Evolutionary conservation across 106 monocot species (phyloP).

Genomic region (Chionographis japonica): DNA sequence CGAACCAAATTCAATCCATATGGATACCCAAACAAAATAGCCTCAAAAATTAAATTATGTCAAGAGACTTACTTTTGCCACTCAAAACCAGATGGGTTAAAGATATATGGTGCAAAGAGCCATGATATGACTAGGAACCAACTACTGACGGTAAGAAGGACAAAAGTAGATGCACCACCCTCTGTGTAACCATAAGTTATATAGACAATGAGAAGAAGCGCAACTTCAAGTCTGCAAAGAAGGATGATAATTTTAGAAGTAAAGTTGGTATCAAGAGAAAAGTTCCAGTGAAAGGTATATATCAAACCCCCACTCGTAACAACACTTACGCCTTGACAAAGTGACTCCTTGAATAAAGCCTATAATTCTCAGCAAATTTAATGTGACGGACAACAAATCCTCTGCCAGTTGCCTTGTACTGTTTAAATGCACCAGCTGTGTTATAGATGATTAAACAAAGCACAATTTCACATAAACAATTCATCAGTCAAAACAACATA

Average conservation of each 20-base stretch:
- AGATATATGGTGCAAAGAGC: constrained; percentile 97
- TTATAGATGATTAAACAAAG: not conserved
- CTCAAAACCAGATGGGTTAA: constrained; percentile 97
- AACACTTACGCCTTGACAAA: constrained; percentile 93
- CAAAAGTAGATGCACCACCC: constrained; percentile 67
- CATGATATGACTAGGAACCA: constrained; percentile 94
- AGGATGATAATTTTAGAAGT: not conserved
- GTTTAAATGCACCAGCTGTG: constrained; percentile 18
- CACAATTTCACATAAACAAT: not conserved
- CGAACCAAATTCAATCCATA: not conserved
- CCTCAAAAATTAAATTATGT: not conserved
- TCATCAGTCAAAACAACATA: constrained; percentile 18
- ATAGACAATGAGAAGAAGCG: constrained; percentile 84
- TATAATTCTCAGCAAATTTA: constrained; percentile 92
- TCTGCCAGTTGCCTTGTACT: constrained; percentile 97
- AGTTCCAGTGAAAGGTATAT: not conserved
- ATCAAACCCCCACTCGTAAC: not conserved
- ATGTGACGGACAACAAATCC: constrained; percentile 95
- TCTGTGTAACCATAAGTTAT: constrained; percentile 85
- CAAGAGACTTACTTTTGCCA: constrained; percentile 82
- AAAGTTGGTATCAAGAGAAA: not conserved
- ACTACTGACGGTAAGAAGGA: constrained; percentile 82
- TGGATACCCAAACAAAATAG: not conserved
- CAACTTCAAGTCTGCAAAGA: constrained; percentile 77
- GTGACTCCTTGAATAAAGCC: constrained; percentile 86